Evolutionary conservation across 2,329 filamentous ascomycete species (phyloP), one percentile per base, ranked within the genome.

Genomic region (Sarocladiaceae sp.): DNA sequence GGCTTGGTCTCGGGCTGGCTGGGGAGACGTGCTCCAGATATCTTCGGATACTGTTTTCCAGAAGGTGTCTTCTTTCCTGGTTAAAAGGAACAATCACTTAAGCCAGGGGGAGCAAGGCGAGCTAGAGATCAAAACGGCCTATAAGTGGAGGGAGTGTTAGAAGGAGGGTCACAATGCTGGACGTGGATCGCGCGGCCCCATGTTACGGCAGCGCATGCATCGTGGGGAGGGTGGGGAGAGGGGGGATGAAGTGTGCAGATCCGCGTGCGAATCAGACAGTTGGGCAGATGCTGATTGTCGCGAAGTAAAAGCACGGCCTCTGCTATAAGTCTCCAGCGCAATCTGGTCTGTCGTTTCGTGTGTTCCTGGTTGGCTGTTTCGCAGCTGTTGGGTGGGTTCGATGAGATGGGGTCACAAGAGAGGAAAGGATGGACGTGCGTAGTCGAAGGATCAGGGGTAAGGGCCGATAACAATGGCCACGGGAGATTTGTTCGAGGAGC

Each of bases 61-160:
- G n/a, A 23, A 15, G 16, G 3, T 39, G 19, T 13, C 18, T 19
- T 6, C 9, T n/a, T n/a, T n/a, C n/a, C n/a, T n/a, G n/a, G n/a
- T n/a, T n/a, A n/a, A 9, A 9, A 33, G n/a, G 31, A 15, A 33
- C 31, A n/a, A 33, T 6, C 9, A n/a, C 6, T n/a, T n/a, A n/a
- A n/a, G n/a, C n/a, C n/a, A n/a, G n/a, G n/a, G n/a, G n/a, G 31
- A 20, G 33, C 13, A 18, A 10, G 34, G 15, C 23, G 29, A 41
- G 37, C 37, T 29, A 41, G 23, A 27, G 37, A 27, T 24, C n/a
- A 16, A 41, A 27, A 21, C 23, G 29, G 37, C 23, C 29, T 41
- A 15, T 41, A 41, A 41, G 37, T 41, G 37, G 37, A 41, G 23
- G 37, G n/a, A n/a, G n/a, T n/a, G n/a, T n/a, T n/a, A n/a, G n/a